A percentile compares a stretch with the other conserved stretches of the same genome.
phyloP scores from a whole-genome alignment of 2,329 filamentous ascomycete species.

The Colletotrichum sp. region DNA sequence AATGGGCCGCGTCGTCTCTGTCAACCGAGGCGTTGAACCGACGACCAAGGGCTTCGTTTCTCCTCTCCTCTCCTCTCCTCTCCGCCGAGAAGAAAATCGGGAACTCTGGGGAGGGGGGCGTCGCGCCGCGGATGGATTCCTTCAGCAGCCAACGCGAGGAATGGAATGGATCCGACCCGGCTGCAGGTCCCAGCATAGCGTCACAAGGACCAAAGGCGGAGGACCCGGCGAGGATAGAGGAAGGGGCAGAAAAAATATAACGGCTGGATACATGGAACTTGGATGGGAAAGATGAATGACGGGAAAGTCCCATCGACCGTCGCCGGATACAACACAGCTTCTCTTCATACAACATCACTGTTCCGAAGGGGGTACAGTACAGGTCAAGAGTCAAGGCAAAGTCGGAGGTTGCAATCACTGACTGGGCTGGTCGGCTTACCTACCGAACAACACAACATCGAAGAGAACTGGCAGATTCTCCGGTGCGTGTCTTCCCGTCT shows the following conservation, averaged over 20 bases:
- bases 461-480: background rate
- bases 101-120: constrained; percentile 9
- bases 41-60: background rate
- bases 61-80: background rate
- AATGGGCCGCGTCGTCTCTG: background rate
- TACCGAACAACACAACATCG: background rate
- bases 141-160: constrained; percentile 15
- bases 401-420: background rate
- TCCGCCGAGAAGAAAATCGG: background rate
- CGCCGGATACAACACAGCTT: background rate
- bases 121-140: constrained; percentile 6
- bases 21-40: background rate
- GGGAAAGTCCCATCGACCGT: background rate
- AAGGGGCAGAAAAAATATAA: background rate
- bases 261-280: background rate
- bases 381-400: background rate
- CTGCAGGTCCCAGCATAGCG: constrained; percentile 21
- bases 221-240: background rate
- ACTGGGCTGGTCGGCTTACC: background rate
- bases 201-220: constrained; percentile 11
- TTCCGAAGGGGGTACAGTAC: background rate
- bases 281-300: background rate
- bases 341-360: background rate
- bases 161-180: constrained; percentile 5
- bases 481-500: background rate